Base-by-base conservation (phyloP, 169 alveolate species). In the Plasmodium coatneyi region DNA sequence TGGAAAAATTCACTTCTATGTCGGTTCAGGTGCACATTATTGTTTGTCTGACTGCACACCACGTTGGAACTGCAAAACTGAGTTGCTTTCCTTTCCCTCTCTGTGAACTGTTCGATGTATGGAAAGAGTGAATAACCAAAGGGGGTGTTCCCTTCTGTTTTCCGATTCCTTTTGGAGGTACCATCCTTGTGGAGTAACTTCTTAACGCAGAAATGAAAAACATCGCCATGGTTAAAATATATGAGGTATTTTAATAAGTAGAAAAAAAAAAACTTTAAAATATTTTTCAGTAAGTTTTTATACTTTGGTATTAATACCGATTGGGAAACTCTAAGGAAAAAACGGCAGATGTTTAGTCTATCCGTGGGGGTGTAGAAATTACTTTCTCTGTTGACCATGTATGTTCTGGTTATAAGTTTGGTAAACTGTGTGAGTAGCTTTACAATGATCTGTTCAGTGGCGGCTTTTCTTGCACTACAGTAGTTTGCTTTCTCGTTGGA, bases 151-250 rank as follows among this genome's bases (percentile, higher is more conserved):
- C 16, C 60, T n/a, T 82, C 80, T 3, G 25, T 0, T 28, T 43
- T 39, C 10, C 43, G 22, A 14, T 60, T 56, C 71, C 5, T 19
- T 83, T 83, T 49, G 12, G 52, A 41, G n/a, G 76, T 83, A 28
- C 9, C 54, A 39, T 74, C 70, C 74, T 84, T 86, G 28, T 74
- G 93, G 28, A 89, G 83, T 36, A 89, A 2, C 60, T 32, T 89
- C 49, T 89, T 52, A 36, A 79, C 34, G 32, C 94, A 89, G 82
- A 32, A 89, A 39, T 56, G 41, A 28, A 89, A 54, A 12, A 22
- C 28, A 66, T 89, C 94, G 3, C 94, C 94, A 66, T 89, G 70
- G 41, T 89, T 89, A 78, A 89, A 89, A 79, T 89, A 89, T 16
- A 89, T 89, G 72, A 89, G 83, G 71, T 89, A 89, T 66, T 89